These are phyloP conservation scores for Scenedesmus sp. DNA, from an alignment of 163 green algal species.

Conservation along the genomic window DNA sequence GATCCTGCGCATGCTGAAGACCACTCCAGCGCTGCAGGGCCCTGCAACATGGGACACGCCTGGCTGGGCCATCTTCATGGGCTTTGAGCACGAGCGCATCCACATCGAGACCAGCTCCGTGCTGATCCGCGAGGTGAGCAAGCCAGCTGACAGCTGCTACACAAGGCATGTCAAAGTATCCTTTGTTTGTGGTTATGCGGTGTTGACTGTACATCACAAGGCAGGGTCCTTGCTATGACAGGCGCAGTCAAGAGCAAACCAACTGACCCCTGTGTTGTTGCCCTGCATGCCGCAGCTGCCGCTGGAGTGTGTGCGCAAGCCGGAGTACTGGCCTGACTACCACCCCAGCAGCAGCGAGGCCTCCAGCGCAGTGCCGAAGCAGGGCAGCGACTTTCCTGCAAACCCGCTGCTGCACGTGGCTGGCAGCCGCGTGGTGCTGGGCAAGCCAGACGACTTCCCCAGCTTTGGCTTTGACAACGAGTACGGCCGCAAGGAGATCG, in stretches of 20 bases:
- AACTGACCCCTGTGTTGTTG: not conserved
- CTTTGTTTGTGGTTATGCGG: not conserved
- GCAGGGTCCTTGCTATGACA: not conserved
- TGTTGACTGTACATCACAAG: too few relatives aligned
- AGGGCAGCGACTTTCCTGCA: conserved; percentile 66
- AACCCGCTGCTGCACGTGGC: conserved; percentile 60
- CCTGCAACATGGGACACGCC: conserved; percentile 3
- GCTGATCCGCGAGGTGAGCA: conserved; percentile 81
- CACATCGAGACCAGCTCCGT: conserved; percentile 84
- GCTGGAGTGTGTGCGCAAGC: conserved; percentile 66
- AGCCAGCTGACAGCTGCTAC: not conserved
- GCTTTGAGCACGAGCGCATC: conserved; percentile 88
- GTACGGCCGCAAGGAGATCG: conserved; percentile 75
- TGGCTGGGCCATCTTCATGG: conserved; percentile 82
- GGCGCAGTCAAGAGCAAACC: not conserved
- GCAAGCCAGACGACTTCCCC: conserved; percentile 81
- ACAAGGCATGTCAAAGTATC: not conserved
- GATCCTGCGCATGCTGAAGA: conserved; percentile 61
- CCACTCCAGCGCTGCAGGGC: conserved; percentile 61
- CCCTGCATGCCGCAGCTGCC: conserved; percentile 56
- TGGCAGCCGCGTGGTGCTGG: conserved; percentile 64
- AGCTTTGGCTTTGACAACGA: conserved; percentile 88
- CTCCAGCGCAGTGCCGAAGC: conserved; percentile 43
- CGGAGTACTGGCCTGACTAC: conserved; percentile 79
- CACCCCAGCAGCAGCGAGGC: conserved; percentile 60